A percentile compares a stretch with the other conserved stretches of the same genome.
These are phyloP conservation scores for Erysimum cheiranthoides DNA, from an alignment of 345 rosid species.

Conservation along the genomic window DNA sequence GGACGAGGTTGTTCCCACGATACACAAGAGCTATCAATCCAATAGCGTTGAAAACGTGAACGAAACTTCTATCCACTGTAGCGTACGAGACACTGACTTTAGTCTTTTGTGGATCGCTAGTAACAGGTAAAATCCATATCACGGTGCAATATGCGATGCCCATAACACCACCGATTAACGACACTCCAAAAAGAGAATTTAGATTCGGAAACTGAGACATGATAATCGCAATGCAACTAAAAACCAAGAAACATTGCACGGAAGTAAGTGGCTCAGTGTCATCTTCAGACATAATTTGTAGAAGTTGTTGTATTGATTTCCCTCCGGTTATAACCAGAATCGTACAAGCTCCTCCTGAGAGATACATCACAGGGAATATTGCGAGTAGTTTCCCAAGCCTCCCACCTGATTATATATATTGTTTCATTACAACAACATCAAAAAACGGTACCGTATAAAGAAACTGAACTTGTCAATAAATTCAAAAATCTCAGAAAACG, in stretches of 20 bases:
- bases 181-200: constrained; percentile 68
- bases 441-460: constrained; percentile 5
- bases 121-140: constrained; percentile 63
- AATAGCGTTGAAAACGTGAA: constrained; percentile 55
- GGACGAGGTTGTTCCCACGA: constrained; percentile 75
- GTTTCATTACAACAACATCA: not conserved
- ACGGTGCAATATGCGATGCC: constrained; percentile 62
- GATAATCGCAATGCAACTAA: constrained; percentile 52
- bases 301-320: constrained; percentile 42
- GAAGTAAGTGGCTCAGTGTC: constrained; percentile 50
- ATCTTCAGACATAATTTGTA: constrained; percentile 31
- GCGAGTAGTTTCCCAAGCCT: constrained; percentile 58
- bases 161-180: constrained; percentile 59
- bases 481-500: not conserved
- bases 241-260: constrained; percentile 63
- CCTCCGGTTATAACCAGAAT: constrained; percentile 65
- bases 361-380: constrained; percentile 62
- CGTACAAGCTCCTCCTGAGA: constrained; percentile 71
- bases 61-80: constrained; percentile 44
- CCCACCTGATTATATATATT: constrained; percentile 50
- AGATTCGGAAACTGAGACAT: constrained; percentile 72
- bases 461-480: not conserved
- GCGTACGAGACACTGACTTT: constrained; percentile 53
- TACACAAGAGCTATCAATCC: constrained; percentile 72
- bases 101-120: constrained; percentile 40